Evolutionary conservation across 1,284 basidiomycete species (phyloP).

Genomic region (Ustilago trichophora): DNA sequence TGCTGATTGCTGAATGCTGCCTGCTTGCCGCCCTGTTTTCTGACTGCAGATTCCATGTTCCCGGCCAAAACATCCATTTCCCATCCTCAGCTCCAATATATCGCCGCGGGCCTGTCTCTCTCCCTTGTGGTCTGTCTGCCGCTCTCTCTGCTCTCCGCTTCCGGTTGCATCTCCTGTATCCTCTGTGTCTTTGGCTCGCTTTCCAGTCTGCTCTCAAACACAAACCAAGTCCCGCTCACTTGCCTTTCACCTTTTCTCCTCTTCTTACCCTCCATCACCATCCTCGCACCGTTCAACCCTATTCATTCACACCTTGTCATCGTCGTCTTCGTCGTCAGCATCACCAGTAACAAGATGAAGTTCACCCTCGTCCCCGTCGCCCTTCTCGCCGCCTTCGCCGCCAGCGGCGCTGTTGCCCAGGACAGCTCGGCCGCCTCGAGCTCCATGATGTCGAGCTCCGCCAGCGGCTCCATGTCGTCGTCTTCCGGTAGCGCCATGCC

Average conservation of each 20-base stretch:
- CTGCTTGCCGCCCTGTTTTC: not conserved
- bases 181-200: too few relatives aligned
- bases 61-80: not conserved
- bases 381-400: slow-evolving; percentile 48
- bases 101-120: not conserved
- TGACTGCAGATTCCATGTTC: too few relatives aligned
- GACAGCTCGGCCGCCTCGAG: slow-evolving; percentile 24
- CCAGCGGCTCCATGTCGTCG: slow-evolving; percentile 5
- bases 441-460: slow-evolving; percentile 13
- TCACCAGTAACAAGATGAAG: slow-evolving; percentile 44
- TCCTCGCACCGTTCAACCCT: not conserved
- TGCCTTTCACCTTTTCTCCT: not conserved
- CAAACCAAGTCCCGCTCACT: not conserved
- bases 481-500: slow-evolving; percentile 22
- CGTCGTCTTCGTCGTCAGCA: slow-evolving; percentile 1
- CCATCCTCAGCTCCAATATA: not conserved
- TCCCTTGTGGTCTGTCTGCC: not conserved
- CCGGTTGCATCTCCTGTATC: too few relatives aligned
- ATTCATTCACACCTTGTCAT: too few relatives aligned
- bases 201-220: too few relatives aligned
- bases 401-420: slow-evolving; percentile 48
- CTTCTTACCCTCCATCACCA: slow-evolving; percentile 1
- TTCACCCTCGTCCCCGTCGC: slow-evolving; percentile 51
- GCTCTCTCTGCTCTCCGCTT: not conserved
- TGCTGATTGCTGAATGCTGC: not conserved